These are phyloP conservation scores for Dactylellina leptospora DNA, from an alignment of 2,329 filamentous ascomycete species.

Conservation along the genomic window DNA sequence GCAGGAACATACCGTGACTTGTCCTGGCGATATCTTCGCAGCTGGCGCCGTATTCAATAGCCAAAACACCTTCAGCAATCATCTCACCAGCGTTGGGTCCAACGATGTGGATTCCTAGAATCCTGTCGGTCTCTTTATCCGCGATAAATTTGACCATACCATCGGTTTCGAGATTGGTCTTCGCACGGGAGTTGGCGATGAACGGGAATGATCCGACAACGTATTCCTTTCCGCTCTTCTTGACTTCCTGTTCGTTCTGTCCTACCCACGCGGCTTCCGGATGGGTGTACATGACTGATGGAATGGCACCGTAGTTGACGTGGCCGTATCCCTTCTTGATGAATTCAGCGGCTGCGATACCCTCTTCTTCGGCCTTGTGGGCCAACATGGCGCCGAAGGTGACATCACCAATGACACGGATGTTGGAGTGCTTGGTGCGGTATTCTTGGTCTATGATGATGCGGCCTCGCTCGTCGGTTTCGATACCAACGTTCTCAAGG, in stretches of 20 bases:
- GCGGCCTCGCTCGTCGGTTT: constrained; percentile 90
- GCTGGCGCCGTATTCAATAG: constrained; percentile 94
- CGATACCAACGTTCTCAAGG: constrained; percentile 90
- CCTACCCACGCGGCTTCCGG: constrained; percentile 99
- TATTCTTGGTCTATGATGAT: constrained; percentile 98
- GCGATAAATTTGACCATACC: constrained; percentile 94
- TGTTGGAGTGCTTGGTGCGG: constrained; percentile 96
- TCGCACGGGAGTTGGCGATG: constrained; percentile 95
- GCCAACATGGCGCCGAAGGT: constrained; percentile 76
- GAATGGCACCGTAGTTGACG: constrained; percentile 98
- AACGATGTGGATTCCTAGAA: constrained; percentile 95
- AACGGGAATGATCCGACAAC: constrained; percentile 95
- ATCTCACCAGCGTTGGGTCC: constrained; percentile 97
- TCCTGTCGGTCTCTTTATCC: constrained; percentile 93
- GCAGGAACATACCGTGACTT: constrained; percentile 71
- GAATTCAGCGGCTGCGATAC: constrained; percentile 91
- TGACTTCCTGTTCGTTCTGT: constrained; percentile 95
- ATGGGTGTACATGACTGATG: constrained; percentile 99
- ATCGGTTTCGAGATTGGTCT: constrained; percentile 97
- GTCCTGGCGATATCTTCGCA: constrained; percentile 94
- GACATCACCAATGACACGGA: constrained; percentile 93
- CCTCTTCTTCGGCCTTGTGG: constrained; percentile 85
- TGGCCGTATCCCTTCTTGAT: constrained; percentile 98
- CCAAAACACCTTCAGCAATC: constrained; percentile 96
- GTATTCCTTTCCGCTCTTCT: constrained; percentile 89